Conservation (phyloP, 495 filamentous ascomycete genomes). For the Aspergillus indologenus region DNA sequence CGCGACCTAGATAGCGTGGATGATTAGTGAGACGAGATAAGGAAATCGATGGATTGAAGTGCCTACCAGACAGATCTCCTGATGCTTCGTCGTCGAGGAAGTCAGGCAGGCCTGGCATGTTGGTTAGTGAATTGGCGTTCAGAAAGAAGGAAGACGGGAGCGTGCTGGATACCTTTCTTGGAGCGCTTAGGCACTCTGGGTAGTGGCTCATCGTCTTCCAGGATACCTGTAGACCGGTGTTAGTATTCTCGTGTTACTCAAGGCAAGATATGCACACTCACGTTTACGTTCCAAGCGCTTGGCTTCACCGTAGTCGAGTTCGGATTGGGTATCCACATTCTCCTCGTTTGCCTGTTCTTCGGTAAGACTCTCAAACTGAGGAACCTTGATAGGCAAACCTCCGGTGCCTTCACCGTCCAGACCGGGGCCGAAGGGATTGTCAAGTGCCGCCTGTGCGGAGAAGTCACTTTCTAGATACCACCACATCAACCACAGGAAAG, state of each 20-base stretch:
- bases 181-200: constrained; percentile 54
- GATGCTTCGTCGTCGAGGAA: constrained; percentile 38
- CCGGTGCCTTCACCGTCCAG: constrained; percentile 56
- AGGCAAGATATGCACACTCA: constrained; percentile 25
- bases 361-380: constrained; percentile 71
- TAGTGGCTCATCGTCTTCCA: constrained; percentile 62
- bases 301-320: constrained; percentile 78
- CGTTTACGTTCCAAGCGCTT: constrained; percentile 84
- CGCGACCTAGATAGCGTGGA: constrained; percentile 12
- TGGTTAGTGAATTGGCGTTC: neutral
- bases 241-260: neutral
- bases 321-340: constrained; percentile 86
- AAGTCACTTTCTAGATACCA: constrained; percentile 98
- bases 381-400: constrained; percentile 75
- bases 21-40: neutral
- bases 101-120: constrained; percentile 20
- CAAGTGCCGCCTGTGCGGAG: constrained; percentile 70
- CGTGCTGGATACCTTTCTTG: constrained; percentile 48
- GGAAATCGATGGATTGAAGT: neutral
- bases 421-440: constrained; percentile 88
- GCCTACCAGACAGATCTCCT: constrained; percentile 30
- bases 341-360: constrained; percentile 73
- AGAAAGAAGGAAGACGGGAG: constrained; percentile 16
- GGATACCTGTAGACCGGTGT: constrained; percentile 36
- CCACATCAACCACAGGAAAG: constrained; percentile 98